Evolutionary conservation across 1,139 yeast genomes (phyloP), one percentile per base, ranked within the genome.

Genomic region (Yamadazyma kanchanaburiensis): DNA sequence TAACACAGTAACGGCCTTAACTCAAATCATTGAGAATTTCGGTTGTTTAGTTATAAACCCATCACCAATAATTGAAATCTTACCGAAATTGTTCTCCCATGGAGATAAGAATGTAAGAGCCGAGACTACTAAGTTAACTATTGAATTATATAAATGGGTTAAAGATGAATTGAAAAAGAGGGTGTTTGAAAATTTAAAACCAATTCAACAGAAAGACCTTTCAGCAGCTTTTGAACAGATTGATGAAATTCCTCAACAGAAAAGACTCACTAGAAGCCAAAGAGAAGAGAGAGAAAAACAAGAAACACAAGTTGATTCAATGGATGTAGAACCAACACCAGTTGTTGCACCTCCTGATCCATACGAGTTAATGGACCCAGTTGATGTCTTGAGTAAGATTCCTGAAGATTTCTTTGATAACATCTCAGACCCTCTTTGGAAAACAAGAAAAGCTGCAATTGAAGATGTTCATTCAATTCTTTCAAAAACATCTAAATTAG

Each of bases 161-260:
- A 94, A 94, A 4, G 76, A 69, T 17, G 65, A 78, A 0, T 62
- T 87, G 29, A 77, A 77, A 30, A 65, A 71, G 10, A 53, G 78
- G 0, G 58, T 88, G 24, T 74, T 88, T 36, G 75, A 82, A 2
- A 79, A 78, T 19, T 66, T 91, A 53, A 91, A 91, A 51, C 95
- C 96, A 0, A 87, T 88, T 10, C 97, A 91, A 54, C 94, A 87
- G 55, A 85, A 82, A 44, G 98, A 91, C 47, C 67, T 94, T 36
- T 70, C 78, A 4, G 74, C 76, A 23, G 79, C 91, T 12, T 87
- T 91, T 54, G 82, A 72, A 21, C 67, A 64, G 28, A 69, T 74
- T 16, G 65, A 52, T 31, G 51, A 53, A 24, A 43, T 53, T 3
- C 78, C 80, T 1, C 65, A 60, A 7, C 91, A 82, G 41, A 62